These are phyloP conservation scores for Fusarium ramigenum DNA, from an alignment of 2,329 filamentous ascomycete genomes.

Conservation along the genomic window DNA sequence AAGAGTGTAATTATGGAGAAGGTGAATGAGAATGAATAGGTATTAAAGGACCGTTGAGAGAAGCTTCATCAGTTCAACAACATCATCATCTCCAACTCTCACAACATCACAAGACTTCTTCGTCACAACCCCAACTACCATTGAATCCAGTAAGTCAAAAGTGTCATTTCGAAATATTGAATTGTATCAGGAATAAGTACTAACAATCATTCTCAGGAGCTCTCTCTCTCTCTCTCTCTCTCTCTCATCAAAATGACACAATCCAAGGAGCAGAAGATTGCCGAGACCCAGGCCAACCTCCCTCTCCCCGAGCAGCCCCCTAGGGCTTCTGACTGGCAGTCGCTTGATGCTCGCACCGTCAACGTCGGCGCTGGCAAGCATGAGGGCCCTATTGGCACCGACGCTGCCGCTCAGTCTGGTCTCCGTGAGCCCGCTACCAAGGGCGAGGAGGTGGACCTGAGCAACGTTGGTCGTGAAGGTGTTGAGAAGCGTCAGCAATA, in stretches of 20 bases:
- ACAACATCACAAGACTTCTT: background rate
- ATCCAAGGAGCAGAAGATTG: conserved; percentile 72
- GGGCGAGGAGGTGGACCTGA: conserved; percentile 63
- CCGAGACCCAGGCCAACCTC: conserved; percentile 75
- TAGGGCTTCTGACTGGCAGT: conserved; percentile 80
- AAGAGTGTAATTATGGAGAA: background rate
- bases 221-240: background rate
- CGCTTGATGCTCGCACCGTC: conserved; percentile 72
- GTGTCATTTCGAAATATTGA: background rate
- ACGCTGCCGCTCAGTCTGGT: conserved; percentile 58
- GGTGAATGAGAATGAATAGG: background rate
- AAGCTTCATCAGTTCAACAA: conserved; percentile 2
- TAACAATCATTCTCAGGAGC: background rate
- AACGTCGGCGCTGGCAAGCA: conserved; percentile 72
- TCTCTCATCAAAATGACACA: conserved; percentile 49
- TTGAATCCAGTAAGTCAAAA: conserved; percentile 2
- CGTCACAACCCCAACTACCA: conserved; percentile 5
- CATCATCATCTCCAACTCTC: background rate
- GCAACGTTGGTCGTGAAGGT: conserved; percentile 70
- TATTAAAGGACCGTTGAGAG: conserved; percentile 16
- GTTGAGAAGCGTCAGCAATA: conserved; percentile 30
- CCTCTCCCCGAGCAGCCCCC: conserved; percentile 83
- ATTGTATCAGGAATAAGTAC: background rate
- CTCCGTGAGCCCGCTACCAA: conserved; percentile 69
- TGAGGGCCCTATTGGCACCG: conserved; percentile 63